Percentiles rank a stretch among this genome's conserved stretches.
phyloP scores from a whole-genome alignment of 768 basidiomycete genomes.

The Termitomyces sp. region DNA sequence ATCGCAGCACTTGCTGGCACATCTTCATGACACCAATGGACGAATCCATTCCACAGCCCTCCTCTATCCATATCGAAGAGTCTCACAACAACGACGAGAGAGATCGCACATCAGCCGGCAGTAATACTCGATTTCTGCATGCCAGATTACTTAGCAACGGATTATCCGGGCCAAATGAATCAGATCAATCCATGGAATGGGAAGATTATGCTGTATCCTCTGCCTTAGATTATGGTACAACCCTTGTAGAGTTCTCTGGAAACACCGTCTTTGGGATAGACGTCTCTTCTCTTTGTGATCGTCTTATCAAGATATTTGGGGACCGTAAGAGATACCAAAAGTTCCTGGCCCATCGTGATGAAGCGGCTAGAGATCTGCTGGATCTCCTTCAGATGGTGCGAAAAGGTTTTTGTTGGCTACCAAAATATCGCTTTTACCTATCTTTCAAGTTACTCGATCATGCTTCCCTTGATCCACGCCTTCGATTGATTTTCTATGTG shows the following conservation, averaged over 20 bases:
- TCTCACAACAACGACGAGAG: not conserved
- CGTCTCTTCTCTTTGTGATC: too few species aligned
- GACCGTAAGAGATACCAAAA: too few species aligned
- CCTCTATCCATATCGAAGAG: not conserved
- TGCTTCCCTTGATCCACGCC: not conserved
- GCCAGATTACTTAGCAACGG: not conserved
- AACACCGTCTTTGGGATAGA: too few species aligned
- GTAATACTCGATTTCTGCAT: not conserved
- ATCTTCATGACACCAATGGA: not conserved
- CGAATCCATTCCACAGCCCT: too few species aligned
- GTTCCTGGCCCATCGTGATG: not conserved
- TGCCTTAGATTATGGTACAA: too few species aligned
- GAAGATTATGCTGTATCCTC: not conserved
- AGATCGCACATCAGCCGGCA: not conserved
- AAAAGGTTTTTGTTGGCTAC: too few species aligned
- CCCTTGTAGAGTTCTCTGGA: too few species aligned
- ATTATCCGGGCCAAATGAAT: not conserved
- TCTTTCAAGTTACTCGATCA: constrained; percentile 11
- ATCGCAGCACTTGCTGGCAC: too few species aligned
- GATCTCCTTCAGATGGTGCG: constrained; percentile 5
- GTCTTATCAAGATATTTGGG: too few species aligned
- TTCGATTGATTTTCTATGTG: constrained; percentile 10
- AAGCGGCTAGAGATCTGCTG: constrained; percentile 2
- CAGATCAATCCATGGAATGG: not conserved
- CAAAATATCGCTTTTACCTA: not conserved